Conservation (phyloP, 352 stramenopile species). For the Globisporangium barbulae region DNA sequence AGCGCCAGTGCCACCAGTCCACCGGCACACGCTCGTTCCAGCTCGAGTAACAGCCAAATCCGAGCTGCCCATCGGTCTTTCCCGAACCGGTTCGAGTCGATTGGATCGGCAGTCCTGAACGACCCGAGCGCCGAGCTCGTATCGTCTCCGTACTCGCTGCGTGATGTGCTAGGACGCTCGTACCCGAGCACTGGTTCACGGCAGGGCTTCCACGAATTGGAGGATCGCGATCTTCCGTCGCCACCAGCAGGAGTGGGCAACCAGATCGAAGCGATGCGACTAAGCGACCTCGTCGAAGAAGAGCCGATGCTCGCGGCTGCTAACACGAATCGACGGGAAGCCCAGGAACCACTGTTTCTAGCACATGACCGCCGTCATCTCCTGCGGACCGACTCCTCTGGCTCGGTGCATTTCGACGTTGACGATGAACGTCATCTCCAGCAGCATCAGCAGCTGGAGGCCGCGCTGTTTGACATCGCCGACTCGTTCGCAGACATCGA, state of each 20-base stretch:
- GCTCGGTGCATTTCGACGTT: not conserved
- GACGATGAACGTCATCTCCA: constrained; percentile 2
- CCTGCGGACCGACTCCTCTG: not conserved
- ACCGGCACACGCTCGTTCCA: constrained; percentile 6
- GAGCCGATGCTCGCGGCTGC: constrained; percentile 5
- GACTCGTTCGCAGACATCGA: constrained; percentile 23
- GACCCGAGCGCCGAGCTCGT: constrained; percentile 48
- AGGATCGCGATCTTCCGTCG: constrained; percentile 3
- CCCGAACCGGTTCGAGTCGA: constrained; percentile 36
- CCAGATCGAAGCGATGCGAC: constrained; percentile 3
- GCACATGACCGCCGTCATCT: not conserved
- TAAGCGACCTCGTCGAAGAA: constrained; percentile 14
- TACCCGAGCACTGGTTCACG: not conserved
- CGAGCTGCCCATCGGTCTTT: constrained; percentile 15
- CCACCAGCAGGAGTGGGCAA: not conserved
- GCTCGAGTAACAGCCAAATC: constrained; percentile 5
- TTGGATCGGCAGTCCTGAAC: constrained; percentile 22
- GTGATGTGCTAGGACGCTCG: constrained; percentile 10
- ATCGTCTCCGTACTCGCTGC: constrained; percentile 19
- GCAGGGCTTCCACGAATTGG: not conserved
- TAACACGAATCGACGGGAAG: not conserved
- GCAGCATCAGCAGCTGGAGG: constrained; percentile 10
- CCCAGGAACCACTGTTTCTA: constrained; percentile 1
- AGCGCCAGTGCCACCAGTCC: constrained; percentile 11
- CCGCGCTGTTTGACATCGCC: constrained; percentile 25